phyloP scores from a whole-genome alignment of 257 asterid genomes.

The Fraxinus quadrangulata region DNA sequence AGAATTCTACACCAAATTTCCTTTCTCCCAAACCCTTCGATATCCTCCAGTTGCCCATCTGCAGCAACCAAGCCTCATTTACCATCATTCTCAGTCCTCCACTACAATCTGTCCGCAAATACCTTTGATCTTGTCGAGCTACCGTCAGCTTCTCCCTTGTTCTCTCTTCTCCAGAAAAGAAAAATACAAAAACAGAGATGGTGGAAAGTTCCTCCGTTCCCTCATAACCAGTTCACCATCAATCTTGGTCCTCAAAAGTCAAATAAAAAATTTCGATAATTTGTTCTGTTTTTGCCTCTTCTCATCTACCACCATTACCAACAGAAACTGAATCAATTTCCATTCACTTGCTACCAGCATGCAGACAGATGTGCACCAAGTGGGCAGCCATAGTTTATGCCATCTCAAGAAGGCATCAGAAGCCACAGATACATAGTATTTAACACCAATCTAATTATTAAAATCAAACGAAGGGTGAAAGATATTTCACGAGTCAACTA shows the following conservation, averaged over 20 bases:
- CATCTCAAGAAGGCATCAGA: not conserved
- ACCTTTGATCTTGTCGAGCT: not conserved
- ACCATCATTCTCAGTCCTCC: not conserved
- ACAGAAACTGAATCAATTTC: not conserved
- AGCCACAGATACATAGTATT: not conserved
- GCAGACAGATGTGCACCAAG: not conserved
- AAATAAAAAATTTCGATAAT: not conserved
- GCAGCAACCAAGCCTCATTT: not conserved
- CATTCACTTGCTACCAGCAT: not conserved
- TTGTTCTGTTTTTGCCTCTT: not conserved
- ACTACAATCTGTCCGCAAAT: not conserved
- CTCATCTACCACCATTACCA: not conserved
- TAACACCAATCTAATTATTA: not conserved
- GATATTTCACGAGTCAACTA: not conserved
- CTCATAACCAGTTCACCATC: not conserved
- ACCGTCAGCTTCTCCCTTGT: not conserved
- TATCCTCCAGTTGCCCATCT: not conserved
- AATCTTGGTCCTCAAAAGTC: not conserved
- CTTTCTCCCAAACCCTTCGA: not conserved
- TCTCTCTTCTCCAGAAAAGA: not conserved
- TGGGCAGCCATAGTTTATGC: not conserved
- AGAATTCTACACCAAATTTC: not conserved
- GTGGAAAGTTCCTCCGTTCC: not conserved
- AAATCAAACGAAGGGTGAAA: not conserved
- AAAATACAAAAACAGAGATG: not conserved